Conservation (phyloP, 2,329 filamentous ascomycete species). For the Aspergillus neotritici region DNA sequence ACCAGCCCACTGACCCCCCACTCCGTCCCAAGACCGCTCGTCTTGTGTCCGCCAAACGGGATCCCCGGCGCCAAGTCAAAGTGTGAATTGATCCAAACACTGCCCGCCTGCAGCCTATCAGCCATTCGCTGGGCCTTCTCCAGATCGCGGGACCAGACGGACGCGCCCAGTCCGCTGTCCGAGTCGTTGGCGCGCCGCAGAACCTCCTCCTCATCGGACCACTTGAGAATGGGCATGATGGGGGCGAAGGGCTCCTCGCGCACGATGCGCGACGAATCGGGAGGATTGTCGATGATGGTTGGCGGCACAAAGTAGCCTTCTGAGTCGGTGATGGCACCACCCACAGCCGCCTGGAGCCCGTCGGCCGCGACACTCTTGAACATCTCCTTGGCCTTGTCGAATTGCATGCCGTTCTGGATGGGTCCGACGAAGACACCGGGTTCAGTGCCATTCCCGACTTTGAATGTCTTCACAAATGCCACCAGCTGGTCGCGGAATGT, state of each 20-base stretch:
- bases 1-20: slow-evolving; percentile 39
- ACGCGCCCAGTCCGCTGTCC: slow-evolving; percentile 51
- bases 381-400: slow-evolving; percentile 53
- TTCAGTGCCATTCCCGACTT: slow-evolving; percentile 36
- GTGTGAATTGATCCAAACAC: slow-evolving; percentile 55
- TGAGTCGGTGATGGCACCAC: slow-evolving; percentile 41
- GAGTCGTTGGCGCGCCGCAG: slow-evolving; percentile 51
- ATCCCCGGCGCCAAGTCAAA: slow-evolving; percentile 25
- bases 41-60: slow-evolving; percentile 49
- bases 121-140: slow-evolving; percentile 49
- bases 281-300: slow-evolving; percentile 54
- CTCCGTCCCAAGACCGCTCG: slow-evolving; percentile 48
- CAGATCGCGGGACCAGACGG: slow-evolving; percentile 54
- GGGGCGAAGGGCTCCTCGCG: slow-evolving; percentile 60
- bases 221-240: slow-evolving; percentile 58
- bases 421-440: slow-evolving; percentile 52
- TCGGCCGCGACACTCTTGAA: slow-evolving; percentile 52
- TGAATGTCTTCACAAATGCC: slow-evolving; percentile 40
- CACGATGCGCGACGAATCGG: slow-evolving; percentile 52
- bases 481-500: slow-evolving; percentile 47
- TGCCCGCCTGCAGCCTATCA: slow-evolving; percentile 51
- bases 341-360: slow-evolving; percentile 49
- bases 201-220: slow-evolving; percentile 57
- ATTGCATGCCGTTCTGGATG: slow-evolving; percentile 62
- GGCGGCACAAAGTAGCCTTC: slow-evolving; percentile 56